Base-by-base conservation (phyloP, 306 rosid species). In the Gastrolobium villosum region DNA sequence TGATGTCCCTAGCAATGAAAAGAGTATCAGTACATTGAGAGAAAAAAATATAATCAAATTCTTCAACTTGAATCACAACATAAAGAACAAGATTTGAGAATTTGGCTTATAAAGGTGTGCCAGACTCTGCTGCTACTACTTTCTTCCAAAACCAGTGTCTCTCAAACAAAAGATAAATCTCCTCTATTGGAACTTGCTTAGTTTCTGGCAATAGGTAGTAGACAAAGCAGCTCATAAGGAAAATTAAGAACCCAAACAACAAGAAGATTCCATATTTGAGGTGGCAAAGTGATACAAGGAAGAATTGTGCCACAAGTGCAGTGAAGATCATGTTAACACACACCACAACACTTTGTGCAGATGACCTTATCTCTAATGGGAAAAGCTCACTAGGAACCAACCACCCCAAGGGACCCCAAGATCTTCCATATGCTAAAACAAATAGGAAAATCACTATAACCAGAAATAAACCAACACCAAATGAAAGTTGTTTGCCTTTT, bases 371-470 rank as follows among this genome's bases (percentile, higher is more conserved):
- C 77, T 93, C 96, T 74, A 93, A 72, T 14, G 98, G 98, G 60
- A 93, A 93, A 1, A 93, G 71, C 88, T 93, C 98, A 67, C 96
- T 91, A 0, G 98, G 94, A 63, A 93, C 98, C 28, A 93, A 81
- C 96, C 98, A 93, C 8, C 86, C 93, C 34, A 93, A 77, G 3
- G 98, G 96, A 32, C 96, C 94, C 98, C 93, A 93, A 0, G 98
- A 89, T 83, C 98, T 91, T 84, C 98, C 98, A 60, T 89, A 93
- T 15, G 91, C 94, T 84, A 93, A 74, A 70, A 93, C 98, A 35
- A 90, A 93, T 15, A 89, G 0, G 77, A 87, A 90, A 3, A 93
- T 89, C 80, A 82, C 76, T 5, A 93, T 20, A 2, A 93, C 96
- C 34, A 93, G 91, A 65, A 93, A 85, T 59, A 91, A 8, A 3